Base-by-base conservation (phyloP, 2,329 filamentous ascomycete genomes). In the Alternaria atra region DNA sequence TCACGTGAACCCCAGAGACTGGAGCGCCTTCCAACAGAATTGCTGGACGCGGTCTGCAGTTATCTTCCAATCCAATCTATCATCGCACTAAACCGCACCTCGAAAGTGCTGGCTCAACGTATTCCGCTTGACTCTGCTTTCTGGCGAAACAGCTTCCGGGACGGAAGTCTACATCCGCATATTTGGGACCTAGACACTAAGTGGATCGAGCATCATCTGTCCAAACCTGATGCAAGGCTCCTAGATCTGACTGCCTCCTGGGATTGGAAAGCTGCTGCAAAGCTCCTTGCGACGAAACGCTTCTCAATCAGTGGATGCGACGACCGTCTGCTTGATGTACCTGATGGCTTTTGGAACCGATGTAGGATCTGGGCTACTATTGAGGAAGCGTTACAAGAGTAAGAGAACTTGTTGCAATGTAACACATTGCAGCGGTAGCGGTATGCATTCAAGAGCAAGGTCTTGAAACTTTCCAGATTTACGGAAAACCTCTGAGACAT, bases 351-450 rank as follows among this genome's bases (percentile, higher is more conserved):
- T 30, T 72, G 69, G 70, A 73, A 75, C 48, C 58, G 72, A 42
- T 68, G 66, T 30, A 64, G 72, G 27, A 73, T 75, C 10, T 74
- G 71, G 72, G 64, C 54, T 20, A 68, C 67, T 23, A 51, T 72
- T 6, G 63, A 70, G 51, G 63, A 69, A 44, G 70, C 54, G 5
- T 29, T 66, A 23, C 27, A 52, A 15, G 20, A 57, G 10, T 20
- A 40, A 25, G 25, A 32, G 4, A 17, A 23, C 25, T 17, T 32
- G 10, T 10, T 15, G 5, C 25, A 42, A 34, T 37, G 20, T 17
- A 2, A 23, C 6, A n/a, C 3, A 20, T 25, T 25, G 7, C 29
- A 53, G 35, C 10, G 27, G 44, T 48, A 37, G 51, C 23, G 23
- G 40, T 6, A 44, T 4, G 30, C 6, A 17, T 29, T 30, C 23